Base-by-base conservation (phyloP, 129 eudicot species). In the Lonicera japonica region DNA sequence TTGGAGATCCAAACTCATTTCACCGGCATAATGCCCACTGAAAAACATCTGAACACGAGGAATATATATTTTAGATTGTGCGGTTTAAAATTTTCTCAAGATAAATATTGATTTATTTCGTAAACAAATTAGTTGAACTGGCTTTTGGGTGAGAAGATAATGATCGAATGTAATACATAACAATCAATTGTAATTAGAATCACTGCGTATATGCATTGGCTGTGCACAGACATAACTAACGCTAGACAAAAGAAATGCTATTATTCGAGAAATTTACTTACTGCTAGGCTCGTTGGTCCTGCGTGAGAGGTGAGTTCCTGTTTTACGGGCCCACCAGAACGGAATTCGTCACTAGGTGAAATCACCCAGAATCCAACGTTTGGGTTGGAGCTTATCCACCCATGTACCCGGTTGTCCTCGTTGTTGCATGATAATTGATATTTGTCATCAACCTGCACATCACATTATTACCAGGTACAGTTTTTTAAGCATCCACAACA, bases 301-400 rank as follows among this genome's bases (percentile, higher is more conserved):
- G 46, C 16, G 8, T 68, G 73, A 56, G 73, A 68, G 16, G 65
- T 68, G 12, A 68, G 73, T 0, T 68, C 66, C 36, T 68, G 73
- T 50, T 68, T 68, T 1, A 57, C 19, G 24, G 61, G 61, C 17
- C 61, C 61, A 22, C 61, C 61, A 6, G 19, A 5, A 21, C 61
- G 61, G 13, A 23, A 57, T 18, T 57, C 60, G 20, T 55, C 29
- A 21, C 60, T 55, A 2, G 60, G 60, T 20, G 29, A 18, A 14
- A 55, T 55, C 14, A 55, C 34, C 61, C 61, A 57, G 24, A 57
- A 57, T 13, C 61, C 61, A 2, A 57, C 61, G 7, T 7, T 4
- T 0, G 16, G 40, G 18, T 25, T 8, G 41, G 29, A 5, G 34
- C 40, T 11, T 23, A 57, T 25, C 61, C 61, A 57, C 1, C 61